These are phyloP conservation scores for Gloeopeniophorella convolvens DNA, from an alignment of 768 basidiomycete genomes.

Conservation along the genomic window DNA sequence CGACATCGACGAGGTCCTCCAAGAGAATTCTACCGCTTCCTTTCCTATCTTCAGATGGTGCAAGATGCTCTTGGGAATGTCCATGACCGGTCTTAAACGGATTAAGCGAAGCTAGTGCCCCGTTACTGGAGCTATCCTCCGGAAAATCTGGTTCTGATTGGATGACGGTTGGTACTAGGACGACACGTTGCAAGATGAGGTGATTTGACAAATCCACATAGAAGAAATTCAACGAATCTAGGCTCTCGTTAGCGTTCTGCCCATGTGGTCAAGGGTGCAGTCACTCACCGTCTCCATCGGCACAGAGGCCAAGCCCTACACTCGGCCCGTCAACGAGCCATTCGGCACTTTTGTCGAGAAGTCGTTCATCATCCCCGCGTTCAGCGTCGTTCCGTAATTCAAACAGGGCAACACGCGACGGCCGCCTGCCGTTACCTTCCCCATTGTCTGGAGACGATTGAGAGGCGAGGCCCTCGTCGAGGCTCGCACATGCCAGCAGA, in stretches of 20 bases:
- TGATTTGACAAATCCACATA: slow-evolving; percentile 38
- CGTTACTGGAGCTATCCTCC: slow-evolving; percentile 28
- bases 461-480: not conserved
- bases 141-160: slow-evolving; percentile 22
- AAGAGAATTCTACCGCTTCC: slow-evolving; percentile 27
- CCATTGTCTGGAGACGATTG: slow-evolving; percentile 1
- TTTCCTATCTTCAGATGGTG: slow-evolving; percentile 22
- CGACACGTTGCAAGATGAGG: slow-evolving; percentile 34
- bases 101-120: slow-evolving; percentile 46
- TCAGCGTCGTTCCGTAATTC: slow-evolving; percentile 7
- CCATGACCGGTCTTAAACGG: slow-evolving; percentile 53
- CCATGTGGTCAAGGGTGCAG: not conserved
- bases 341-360: slow-evolving; percentile 10
- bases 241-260: not conserved
- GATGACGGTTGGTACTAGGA: slow-evolving; percentile 13
- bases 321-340: slow-evolving; percentile 18
- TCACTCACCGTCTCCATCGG: slow-evolving; percentile 6
- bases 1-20: slow-evolving; percentile 31
- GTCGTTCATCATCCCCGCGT: slow-evolving; percentile 5
- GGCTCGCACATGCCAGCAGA: slow-evolving; percentile 12
- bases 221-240: slow-evolving; percentile 36
- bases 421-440: not conserved
- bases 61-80: slow-evolving; percentile 43
- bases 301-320: slow-evolving; percentile 8
- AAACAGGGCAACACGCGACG: slow-evolving; percentile 10